Percentiles rank a stretch among this genome's conserved stretches.
Evolutionary conservation across 768 basidiomycete species (phyloP).

Genomic region (Podaxis mareebaensis): DNA sequence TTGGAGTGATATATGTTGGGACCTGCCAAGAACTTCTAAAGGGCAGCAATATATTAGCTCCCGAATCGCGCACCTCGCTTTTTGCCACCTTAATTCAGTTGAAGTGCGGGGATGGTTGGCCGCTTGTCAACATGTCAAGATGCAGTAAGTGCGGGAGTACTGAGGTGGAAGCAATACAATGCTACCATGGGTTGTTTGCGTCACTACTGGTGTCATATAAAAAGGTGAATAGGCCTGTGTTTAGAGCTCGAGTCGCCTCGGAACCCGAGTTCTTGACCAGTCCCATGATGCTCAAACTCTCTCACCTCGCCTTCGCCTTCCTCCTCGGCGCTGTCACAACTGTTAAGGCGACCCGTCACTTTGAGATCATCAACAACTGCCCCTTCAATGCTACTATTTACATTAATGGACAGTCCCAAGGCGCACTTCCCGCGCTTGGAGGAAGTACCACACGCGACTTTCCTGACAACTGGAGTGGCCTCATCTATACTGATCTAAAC

Average conservation of each 20-base stretch:
- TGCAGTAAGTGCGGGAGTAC: not conserved
- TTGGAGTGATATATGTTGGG: not conserved
- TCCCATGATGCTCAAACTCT: not conserved
- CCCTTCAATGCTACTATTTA: slow-evolving; percentile 23
- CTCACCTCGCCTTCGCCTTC: not conserved
- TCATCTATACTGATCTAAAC: slow-evolving; percentile 28
- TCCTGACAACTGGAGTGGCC: slow-evolving; percentile 23
- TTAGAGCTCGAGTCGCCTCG: not conserved
- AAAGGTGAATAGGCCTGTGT: not conserved
- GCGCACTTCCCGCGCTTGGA: slow-evolving; percentile 22
- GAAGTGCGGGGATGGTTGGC: not conserved
- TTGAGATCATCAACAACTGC: slow-evolving; percentile 28
- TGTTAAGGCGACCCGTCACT: slow-evolving; percentile 17
- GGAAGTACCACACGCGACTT: slow-evolving; percentile 18
- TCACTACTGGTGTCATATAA: no score
- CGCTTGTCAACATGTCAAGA: not conserved
- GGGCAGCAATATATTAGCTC: no score
- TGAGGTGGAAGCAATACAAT: not conserved
- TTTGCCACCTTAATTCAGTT: not conserved
- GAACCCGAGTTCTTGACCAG: not conserved
- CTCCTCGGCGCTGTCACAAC: not conserved
- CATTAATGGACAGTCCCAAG: slow-evolving; percentile 26
- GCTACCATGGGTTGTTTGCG: not conserved
- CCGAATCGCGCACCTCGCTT: not conserved
- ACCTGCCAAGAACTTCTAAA: not conserved